Evolutionary conservation across 345 rosid genomes (phyloP).

Genomic region (Gossypium arboreum): DNA sequence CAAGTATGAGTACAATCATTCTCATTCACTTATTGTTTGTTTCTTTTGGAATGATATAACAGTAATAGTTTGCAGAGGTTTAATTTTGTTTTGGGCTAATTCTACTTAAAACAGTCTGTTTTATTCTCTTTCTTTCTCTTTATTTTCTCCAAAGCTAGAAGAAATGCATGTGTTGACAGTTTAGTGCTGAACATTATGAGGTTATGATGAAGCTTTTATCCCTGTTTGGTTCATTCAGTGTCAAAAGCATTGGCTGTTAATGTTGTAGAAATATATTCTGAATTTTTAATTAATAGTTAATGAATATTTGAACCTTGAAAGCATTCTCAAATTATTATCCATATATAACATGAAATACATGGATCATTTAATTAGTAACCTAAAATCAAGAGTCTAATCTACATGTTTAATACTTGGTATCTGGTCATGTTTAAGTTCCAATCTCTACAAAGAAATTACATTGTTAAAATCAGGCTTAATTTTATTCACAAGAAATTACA

Average conservation of each 20-base stretch:
- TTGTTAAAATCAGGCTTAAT: too few relatives aligned
- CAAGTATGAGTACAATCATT: not conserved
- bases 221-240: not conserved
- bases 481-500: too few relatives aligned
- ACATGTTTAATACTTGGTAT: not conserved
- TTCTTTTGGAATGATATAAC: not conserved
- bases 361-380: not conserved
- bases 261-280: not conserved
- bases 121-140: not conserved
- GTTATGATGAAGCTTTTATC: not conserved
- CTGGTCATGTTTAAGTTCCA: not conserved
- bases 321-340: not conserved
- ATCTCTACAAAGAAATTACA: not conserved
- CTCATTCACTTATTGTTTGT: not conserved
- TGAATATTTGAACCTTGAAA: conserved; percentile 1
- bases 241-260: not conserved
- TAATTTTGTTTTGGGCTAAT: not conserved
- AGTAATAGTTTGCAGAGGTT: not conserved
- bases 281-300: not conserved
- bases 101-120: not conserved
- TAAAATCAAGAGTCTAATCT: not conserved
- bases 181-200: not conserved
- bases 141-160: not conserved
- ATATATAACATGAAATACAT: not conserved
- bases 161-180: conserved; percentile 1